phyloP scores from a whole-genome alignment of 257 asterid species.

The Nyctanthes arbortristis region DNA sequence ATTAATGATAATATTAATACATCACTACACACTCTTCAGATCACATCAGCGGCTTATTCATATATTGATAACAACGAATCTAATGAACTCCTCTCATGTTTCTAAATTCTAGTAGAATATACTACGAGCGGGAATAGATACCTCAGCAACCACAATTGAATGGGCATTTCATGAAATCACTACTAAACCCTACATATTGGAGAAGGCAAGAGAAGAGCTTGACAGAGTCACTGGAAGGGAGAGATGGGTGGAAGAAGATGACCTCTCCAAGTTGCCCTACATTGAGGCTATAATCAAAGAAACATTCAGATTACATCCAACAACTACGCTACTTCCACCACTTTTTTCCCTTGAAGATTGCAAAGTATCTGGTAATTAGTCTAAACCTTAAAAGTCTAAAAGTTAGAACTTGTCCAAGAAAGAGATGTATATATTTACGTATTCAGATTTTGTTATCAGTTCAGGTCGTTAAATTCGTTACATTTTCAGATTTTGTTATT shows the following conservation, averaged over 20 bases:
- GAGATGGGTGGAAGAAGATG: constrained; percentile 43
- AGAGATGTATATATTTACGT: too few relatives aligned
- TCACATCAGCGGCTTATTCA: too few relatives aligned
- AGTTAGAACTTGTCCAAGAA: too few relatives aligned
- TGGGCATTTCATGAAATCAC: constrained; percentile 39
- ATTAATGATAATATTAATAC: too few relatives aligned
- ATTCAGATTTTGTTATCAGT: too few relatives aligned
- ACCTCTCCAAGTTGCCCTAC: constrained; percentile 33
- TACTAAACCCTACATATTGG: constrained; percentile 21
- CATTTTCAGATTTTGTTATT: too few relatives aligned
- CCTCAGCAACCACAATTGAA: constrained; percentile 31
- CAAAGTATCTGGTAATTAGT: constrained; percentile 22
- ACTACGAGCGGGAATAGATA: constrained; percentile 30
- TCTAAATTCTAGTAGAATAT: constrained; percentile 8
- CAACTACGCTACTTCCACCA: constrained; percentile 27
- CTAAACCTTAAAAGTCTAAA: too few relatives aligned
- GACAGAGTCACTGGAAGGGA: constrained; percentile 32
- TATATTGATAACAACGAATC: too few relatives aligned
- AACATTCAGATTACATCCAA: constrained; percentile 38
- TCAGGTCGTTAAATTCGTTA: too few relatives aligned
- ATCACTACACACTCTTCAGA: too few relatives aligned
- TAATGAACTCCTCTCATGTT: too few relatives aligned
- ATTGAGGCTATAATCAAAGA: constrained; percentile 40
- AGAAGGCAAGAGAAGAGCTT: constrained; percentile 38
- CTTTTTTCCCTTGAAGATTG: constrained; percentile 30